phyloP scores from a whole-genome alignment of 2,329 filamentous ascomycete genomes.

The Apiospora pterosperma region DNA sequence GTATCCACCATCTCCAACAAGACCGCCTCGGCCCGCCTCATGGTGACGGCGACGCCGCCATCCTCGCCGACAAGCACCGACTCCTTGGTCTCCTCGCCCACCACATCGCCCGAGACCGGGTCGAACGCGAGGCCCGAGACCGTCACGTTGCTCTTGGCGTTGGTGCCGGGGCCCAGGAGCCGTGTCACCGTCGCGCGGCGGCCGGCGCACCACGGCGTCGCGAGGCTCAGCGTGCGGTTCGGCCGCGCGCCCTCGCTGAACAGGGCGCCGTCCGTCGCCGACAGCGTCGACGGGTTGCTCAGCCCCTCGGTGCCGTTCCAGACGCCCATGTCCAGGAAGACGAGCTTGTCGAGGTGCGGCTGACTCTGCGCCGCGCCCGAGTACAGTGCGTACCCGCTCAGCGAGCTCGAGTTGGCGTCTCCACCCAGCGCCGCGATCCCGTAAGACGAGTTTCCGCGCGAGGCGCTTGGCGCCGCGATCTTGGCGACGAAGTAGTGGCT shows the following conservation, averaged over 20 bases:
- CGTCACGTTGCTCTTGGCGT: slow-evolving; percentile 29
- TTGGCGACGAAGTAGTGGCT: slow-evolving; percentile 32
- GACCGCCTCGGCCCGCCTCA: slow-evolving; percentile 28
- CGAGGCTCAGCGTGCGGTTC: slow-evolving; percentile 18
- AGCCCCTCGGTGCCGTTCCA: slow-evolving; percentile 33
- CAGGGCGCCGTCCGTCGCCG: slow-evolving; percentile 22
- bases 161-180: slow-evolving; percentile 29
- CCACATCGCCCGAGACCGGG: slow-evolving; percentile 17
- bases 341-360: slow-evolving; percentile 24
- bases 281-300: slow-evolving; percentile 30
- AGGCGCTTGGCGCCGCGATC: slow-evolving; percentile 11
- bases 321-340: slow-evolving; percentile 33
- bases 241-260: slow-evolving; percentile 28
- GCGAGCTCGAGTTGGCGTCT: slow-evolving; percentile 27
- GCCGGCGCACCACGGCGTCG: slow-evolving; percentile 26
- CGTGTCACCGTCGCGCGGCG: slow-evolving; percentile 19
- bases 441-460: slow-evolving; percentile 9
- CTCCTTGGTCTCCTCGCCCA: slow-evolving; percentile 19
- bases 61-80: slow-evolving; percentile 20
- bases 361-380: slow-evolving; percentile 1
- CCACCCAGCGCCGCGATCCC: slow-evolving; percentile 26
- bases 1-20: slow-evolving; percentile 22
- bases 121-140: slow-evolving; percentile 30
- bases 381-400: slow-evolving; percentile 32
- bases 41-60: slow-evolving; percentile 20